phyloP scores from a whole-genome alignment of 306 rosid genomes.

The Corylus americana region DNA sequence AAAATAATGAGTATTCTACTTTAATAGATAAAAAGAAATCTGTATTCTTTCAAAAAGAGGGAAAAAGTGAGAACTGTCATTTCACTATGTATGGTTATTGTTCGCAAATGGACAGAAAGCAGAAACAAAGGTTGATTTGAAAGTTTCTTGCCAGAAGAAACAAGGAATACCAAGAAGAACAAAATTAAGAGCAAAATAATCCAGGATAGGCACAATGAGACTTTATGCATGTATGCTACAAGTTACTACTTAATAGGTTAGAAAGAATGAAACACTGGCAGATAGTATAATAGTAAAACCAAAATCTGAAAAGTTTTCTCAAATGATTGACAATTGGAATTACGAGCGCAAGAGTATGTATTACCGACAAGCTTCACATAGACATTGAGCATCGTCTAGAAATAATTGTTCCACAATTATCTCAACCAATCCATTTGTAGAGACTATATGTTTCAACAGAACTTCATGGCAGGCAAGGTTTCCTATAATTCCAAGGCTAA shows the following conservation, averaged over 20 bases:
- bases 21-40: background rate
- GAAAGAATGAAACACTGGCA: background rate
- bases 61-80: background rate
- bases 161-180: background rate
- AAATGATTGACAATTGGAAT: slow-evolving; percentile 17
- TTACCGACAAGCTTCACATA: slow-evolving; percentile 39
- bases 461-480: slow-evolving; percentile 87
- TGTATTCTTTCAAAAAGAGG: background rate
- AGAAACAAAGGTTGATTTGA: background rate
- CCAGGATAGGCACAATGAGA: background rate
- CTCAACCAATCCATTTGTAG: slow-evolving; percentile 59
- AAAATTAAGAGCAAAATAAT: background rate
- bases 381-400: slow-evolving; percentile 77
- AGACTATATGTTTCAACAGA: slow-evolving; percentile 55
- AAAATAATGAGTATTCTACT: background rate
- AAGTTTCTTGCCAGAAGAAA: background rate
- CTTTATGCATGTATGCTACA: background rate
- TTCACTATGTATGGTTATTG: too few relatives aligned
- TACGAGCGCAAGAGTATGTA: slow-evolving; percentile 15
- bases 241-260: background rate
- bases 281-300: background rate
- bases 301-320: background rate
- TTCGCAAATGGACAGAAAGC: background rate
- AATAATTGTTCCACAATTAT: slow-evolving; percentile 59
- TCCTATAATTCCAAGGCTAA: slow-evolving; percentile 74